These are phyloP conservation scores for Fusarium sp. DNA, from an alignment of 2,329 filamentous ascomycete genomes.

Conservation along the genomic window DNA sequence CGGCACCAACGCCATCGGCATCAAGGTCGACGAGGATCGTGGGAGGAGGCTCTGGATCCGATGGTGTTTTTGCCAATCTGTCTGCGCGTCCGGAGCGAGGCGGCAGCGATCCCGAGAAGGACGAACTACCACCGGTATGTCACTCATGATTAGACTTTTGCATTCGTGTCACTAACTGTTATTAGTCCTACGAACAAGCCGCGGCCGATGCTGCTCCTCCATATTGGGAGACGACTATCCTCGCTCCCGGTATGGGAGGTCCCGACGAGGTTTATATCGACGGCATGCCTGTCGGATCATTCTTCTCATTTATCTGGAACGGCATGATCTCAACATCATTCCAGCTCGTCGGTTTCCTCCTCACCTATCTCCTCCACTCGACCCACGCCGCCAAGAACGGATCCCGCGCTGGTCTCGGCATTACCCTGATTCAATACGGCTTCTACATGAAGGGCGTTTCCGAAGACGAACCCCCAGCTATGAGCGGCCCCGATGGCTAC, in stretches of 20 bases:
- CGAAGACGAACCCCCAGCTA: conserved; percentile 60
- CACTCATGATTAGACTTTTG: background rate
- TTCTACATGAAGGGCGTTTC: conserved; percentile 88
- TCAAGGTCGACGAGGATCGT: conserved; percentile 66
- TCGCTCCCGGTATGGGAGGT: conserved; percentile 91
- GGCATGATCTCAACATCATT: conserved; percentile 98
- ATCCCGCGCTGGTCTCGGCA: conserved; percentile 91
- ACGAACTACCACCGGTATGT: conserved; percentile 94
- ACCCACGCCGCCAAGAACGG: conserved; percentile 99
- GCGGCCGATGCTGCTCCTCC: conserved; percentile 95
- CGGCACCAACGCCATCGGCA: conserved; percentile 51
- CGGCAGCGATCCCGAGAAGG: conserved; percentile 81
- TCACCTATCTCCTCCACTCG: conserved; percentile 97
- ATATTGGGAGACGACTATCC: conserved; percentile 99
- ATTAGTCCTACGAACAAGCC: conserved; percentile 95
- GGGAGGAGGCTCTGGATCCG: conserved; percentile 83
- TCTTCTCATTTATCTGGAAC: conserved; percentile 93
- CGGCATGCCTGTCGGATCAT: conserved; percentile 89
- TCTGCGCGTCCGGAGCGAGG: conserved; percentile 89
- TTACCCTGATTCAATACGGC: conserved; percentile 96
- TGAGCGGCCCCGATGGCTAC: conserved; percentile 70
- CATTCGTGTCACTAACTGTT: conserved; percentile 53
- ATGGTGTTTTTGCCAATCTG: conserved; percentile 97
- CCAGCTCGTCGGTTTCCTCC: conserved; percentile 95
- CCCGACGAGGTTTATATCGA: conserved; percentile 97